Evolutionary conservation across 1,139 yeast genomes (phyloP).

Genomic region (Komagataea norvegica): DNA sequence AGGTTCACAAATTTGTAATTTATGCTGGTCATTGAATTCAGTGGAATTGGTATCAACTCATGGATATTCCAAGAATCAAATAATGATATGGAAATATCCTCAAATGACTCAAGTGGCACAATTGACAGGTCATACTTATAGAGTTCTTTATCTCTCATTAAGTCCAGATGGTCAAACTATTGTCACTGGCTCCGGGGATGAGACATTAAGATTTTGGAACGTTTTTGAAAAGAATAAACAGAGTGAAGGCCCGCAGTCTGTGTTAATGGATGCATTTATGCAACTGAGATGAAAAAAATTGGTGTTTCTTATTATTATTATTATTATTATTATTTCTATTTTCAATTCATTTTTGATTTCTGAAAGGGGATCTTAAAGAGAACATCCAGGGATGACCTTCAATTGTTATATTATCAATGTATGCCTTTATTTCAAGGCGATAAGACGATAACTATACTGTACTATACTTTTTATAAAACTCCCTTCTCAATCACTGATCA

Average conservation of each 20-base stretch:
- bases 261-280: constrained; percentile 72
- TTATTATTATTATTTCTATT: background rate
- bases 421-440: too few species aligned
- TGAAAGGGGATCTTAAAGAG: too few species aligned
- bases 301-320: background rate
- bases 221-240: constrained; percentile 72
- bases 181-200: constrained; percentile 99
- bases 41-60: constrained; percentile 93
- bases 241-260: constrained; percentile 52
- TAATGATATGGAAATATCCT: constrained; percentile 93
- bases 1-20: constrained; percentile 93
- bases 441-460: too few species aligned
- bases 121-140: constrained; percentile 87
- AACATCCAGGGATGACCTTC: too few species aligned
- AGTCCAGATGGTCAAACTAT: constrained; percentile 98
- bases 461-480: too few species aligned
- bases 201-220: constrained; percentile 90
- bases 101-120: constrained; percentile 91
- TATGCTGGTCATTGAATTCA: constrained; percentile 89
- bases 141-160: constrained; percentile 84
- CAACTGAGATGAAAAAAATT: constrained; percentile 48
- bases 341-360: background rate
- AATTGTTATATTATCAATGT: too few species aligned
- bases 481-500: too few species aligned
- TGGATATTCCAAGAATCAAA: constrained; percentile 88